phyloP scores from a whole-genome alignment of 2,329 filamentous ascomycete species.

The Botryotinia narcissicola region DNA sequence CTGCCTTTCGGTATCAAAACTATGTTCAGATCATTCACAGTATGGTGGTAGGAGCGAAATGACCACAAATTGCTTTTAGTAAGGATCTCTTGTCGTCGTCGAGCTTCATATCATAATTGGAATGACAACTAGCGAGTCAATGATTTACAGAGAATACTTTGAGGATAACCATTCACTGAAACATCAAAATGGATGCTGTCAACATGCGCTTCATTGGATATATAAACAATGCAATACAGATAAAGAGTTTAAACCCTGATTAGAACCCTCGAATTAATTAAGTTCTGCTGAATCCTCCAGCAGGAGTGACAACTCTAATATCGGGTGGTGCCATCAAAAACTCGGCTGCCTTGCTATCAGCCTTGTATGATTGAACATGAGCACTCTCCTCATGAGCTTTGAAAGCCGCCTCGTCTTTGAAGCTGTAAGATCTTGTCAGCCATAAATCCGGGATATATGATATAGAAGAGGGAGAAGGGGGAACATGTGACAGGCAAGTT shows the following conservation, averaged over 20 bases:
- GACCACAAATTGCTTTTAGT: not conserved
- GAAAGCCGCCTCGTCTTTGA: conserved; percentile 6
- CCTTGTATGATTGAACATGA: not conserved
- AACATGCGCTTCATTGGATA: not conserved
- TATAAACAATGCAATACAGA: not conserved
- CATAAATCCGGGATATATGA: no score
- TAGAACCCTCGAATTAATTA: not conserved
- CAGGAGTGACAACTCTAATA: not conserved
- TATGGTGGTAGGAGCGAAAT: not conserved
- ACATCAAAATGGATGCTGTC: not conserved
- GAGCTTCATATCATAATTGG: not conserved
- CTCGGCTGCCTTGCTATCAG: not conserved
- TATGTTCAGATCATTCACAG: not conserved
- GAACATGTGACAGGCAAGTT: not conserved
- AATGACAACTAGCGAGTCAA: no score
- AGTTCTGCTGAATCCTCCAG: conserved; percentile 3
- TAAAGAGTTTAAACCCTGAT: conserved; percentile 29
- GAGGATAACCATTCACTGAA: not conserved
- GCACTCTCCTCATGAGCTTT: conserved; percentile 9
- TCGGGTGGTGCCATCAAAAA: not conserved
- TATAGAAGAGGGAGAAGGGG: no score
- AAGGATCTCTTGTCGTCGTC: not conserved
- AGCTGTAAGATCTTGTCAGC: not conserved
- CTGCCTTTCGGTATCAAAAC: not conserved
- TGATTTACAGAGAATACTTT: not conserved